Percentiles rank a stretch among this genome's conserved stretches.
These are phyloP conservation scores for Arctostaphylos glauca DNA, from an alignment of 148 eudicot species.

Conservation along the genomic window DNA sequence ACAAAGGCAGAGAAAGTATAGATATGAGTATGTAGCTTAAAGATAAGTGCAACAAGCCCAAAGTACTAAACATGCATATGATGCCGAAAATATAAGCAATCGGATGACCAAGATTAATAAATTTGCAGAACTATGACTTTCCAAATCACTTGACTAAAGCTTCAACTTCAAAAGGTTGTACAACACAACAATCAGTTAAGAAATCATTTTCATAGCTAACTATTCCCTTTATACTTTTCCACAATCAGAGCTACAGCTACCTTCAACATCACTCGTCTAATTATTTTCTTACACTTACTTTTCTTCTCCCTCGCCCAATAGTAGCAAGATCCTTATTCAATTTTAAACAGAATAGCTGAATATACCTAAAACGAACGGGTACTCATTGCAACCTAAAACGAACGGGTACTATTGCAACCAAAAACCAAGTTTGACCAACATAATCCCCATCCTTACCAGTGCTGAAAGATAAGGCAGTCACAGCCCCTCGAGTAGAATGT, in stretches of 20 bases:
- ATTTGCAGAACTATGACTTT: background rate
- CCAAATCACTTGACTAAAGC: background rate
- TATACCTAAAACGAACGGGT: no score
- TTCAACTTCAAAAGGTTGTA: background rate
- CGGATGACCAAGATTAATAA: background rate
- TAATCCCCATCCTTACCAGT: conserved; percentile 47
- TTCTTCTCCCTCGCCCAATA: background rate
- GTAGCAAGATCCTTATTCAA: background rate
- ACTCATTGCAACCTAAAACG: no score
- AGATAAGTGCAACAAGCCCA: background rate
- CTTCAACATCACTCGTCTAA: background rate
- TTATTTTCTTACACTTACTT: background rate
- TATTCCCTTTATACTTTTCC: background rate
- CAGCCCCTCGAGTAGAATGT: conserved; percentile 86
- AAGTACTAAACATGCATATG: background rate
- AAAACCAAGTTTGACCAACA: background rate
- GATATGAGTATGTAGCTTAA: background rate
- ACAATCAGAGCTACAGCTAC: background rate
- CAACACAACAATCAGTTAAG: background rate
- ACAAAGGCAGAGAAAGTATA: conserved; percentile 13
- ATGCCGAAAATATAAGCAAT: conserved; percentile 4
- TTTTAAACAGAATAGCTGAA: background rate
- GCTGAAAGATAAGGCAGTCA: conserved; percentile 90
- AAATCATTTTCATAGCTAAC: background rate
- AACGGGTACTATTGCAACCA: no score